Conservation (phyloP, 345 rosid species). For the Rubroshorea leprosula region DNA sequence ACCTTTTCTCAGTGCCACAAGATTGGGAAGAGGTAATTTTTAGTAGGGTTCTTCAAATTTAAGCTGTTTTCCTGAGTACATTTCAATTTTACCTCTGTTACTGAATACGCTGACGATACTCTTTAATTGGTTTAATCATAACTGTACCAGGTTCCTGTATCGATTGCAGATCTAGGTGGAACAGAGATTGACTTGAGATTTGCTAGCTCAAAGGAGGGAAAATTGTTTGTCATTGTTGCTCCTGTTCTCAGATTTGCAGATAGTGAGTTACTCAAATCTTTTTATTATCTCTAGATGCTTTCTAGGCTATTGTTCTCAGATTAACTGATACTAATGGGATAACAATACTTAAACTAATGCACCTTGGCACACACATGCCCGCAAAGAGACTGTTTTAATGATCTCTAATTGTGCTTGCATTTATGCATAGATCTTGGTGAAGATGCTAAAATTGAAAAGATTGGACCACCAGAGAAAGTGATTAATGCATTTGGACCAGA, state of each 20-base stretch:
- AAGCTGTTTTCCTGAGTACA: not conserved
- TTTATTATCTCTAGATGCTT: not conserved
- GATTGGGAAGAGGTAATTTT: constrained; percentile 77
- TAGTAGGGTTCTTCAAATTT: too few relatives aligned
- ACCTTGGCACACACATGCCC: too few relatives aligned
- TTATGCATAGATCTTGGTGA: constrained; percentile 52
- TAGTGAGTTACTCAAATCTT: constrained; percentile 38
- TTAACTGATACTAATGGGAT: too few relatives aligned
- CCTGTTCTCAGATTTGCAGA: constrained; percentile 92
- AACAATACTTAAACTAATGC: too few relatives aligned
- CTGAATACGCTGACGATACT: not conserved
- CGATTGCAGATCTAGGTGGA: constrained; percentile 95
- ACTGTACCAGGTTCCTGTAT: constrained; percentile 71
- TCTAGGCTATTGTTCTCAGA: too few relatives aligned
- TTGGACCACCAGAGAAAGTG: constrained; percentile 86
- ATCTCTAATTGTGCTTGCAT: not conserved
- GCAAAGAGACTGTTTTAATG: too few relatives aligned
- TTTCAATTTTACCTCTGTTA: not conserved
- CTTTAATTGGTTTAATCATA: constrained; percentile 3
- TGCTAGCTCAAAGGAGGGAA: constrained; percentile 78
- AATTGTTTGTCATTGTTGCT: constrained; percentile 78
- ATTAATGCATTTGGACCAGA: constrained; percentile 94
- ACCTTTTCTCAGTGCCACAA: constrained; percentile 60
- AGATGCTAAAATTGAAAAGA: constrained; percentile 60
- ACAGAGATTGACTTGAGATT: constrained; percentile 95